Base-by-base conservation (phyloP, 805 yeast species). In the Cyberlindnera mycetangii region DNA sequence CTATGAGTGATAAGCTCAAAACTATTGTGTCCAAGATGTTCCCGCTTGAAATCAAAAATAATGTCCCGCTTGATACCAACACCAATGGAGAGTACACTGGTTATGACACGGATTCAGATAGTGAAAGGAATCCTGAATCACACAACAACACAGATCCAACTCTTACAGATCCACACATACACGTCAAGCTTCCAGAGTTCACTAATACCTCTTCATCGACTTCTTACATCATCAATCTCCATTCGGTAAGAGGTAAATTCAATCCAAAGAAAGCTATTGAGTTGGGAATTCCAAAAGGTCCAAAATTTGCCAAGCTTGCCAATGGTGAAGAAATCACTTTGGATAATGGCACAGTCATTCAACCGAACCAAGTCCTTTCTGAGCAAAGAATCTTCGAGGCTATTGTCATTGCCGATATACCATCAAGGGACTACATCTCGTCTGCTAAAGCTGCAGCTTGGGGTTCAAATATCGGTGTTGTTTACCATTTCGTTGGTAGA, bases 401-500 rank as follows among this genome's bases (percentile, higher is more conserved):
- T 27, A 67, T 86, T 12, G 59, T 89, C 21, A 69, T 92, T 2
- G 53, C 92, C 7, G 97, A 92, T 56, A 74, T 89, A 19, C 96
- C 97, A 0, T 67, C 71, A 15, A 43, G 49, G 0, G 61, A 58
- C 0, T 85, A 82, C 55, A 60, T 79, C 14, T 51, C 49, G 16
- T 61, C 62, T 7, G 66, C 64, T 5, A 50, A 54, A 16, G 64
- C 64, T 5, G 55, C 65, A 6, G 40, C 54, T 12, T 63, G 70
- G 55, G 51, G 50, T 5, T 50, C 62, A 3, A 66, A 70, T 2
- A 66, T 74, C 17, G 75, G 79, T 1, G 61, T 76, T 1, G 84
- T 89, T 1, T 89, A 87, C 60, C 95, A 88, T 63, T 77, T 88
- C 45, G 65, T 93, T 21, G 93, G 85, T n/a, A 76, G 72, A 6